Evolutionary conservation across 78 protist species (phyloP).

Genomic region (Blattamonas nauphoetae): DNA sequence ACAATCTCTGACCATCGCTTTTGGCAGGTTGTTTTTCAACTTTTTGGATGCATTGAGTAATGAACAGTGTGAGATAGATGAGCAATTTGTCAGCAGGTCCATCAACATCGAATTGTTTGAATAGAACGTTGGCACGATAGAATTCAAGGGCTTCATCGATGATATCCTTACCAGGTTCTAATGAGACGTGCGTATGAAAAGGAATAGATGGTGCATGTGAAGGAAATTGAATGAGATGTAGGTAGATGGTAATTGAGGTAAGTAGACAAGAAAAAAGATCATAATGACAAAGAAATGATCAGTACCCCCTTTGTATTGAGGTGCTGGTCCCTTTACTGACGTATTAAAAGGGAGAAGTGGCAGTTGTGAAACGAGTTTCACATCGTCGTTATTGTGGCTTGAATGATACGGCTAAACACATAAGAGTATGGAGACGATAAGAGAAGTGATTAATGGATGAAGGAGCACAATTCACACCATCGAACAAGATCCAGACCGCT

Average conservation of each 20-base stretch:
- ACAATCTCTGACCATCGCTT: conserved; percentile 48
- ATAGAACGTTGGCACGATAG: conserved; percentile 81
- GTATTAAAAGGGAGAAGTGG: conserved; percentile 14
- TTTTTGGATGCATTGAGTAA: conserved; percentile 56
- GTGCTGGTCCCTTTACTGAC: conserved; percentile 18
- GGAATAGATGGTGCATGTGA: neutral
- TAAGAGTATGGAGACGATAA: too few species aligned
- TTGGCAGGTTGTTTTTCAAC: neutral
- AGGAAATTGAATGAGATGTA: neutral
- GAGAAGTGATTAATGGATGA: too few species aligned
- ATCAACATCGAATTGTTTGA: conserved; percentile 69
- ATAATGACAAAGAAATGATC: too few species aligned
- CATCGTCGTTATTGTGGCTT: neutral
- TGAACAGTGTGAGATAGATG: conserved; percentile 75
- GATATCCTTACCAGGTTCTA: conserved; percentile 46
- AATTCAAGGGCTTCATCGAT: conserved; percentile 73
- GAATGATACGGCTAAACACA: neutral
- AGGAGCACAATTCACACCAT: too few species aligned
- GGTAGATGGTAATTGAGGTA: too few species aligned
- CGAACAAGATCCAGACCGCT: too few species aligned
- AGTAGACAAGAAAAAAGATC: too few species aligned
- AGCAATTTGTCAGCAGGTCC: conserved; percentile 77
- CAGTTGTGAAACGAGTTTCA: neutral
- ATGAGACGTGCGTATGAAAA: neutral
- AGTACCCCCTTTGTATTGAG: too few species aligned